Evolutionary conservation across 176 grass and related monocot species (phyloP), one percentile per base, ranked within the genome.

Genomic region (Rhipidocladum racemiflorum): DNA sequence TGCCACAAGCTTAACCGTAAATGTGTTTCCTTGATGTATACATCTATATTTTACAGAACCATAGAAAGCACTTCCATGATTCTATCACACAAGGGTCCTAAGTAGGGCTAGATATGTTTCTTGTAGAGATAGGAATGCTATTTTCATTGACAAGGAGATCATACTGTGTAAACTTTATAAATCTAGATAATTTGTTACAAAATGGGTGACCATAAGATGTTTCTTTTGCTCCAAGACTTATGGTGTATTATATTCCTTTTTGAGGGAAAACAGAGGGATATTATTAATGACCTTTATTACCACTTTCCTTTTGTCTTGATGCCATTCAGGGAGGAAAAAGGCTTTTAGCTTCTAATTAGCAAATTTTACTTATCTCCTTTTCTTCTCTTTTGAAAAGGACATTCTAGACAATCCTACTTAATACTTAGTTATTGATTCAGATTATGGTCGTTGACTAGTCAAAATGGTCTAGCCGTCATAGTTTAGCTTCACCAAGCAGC

Each of bases 1-100:
- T 46, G 38, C 35, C 25, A 83, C 42, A 79, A 45, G 27, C 74
- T 49, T 46, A 74, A 78, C 24, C 20, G 57, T 77, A 43, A 86
- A 44, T 53, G 1, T 20, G 77, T 13, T 32, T 74, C 43, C 24
- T 39, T 12, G 21, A 66, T 23, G 79, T 75, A 16, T 23, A 38
- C 14, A 48, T 72, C 14, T 21, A 55, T 65, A 29, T 4, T 16
- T 61, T 30, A 84, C 5, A 68, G 3, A 72, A 53, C 18, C 63
- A 69, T 11, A 28, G 10, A 14, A 40, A 64, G 6, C 28, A n/a
- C 9, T 46, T 10, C 3, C 48, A 29, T 49, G 6, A 25, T 29
- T 70, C 1, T n/a, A 43, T 57, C 2, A 48, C 28, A 35, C 23
- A 70, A 61, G 21, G 21, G 29, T 42, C 20, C 34, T 23, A 54